Evolutionary conservation across 345 rosid species (phyloP), one percentile per base, ranked within the genome.

Genomic region (Pugionium dolabratum): DNA sequence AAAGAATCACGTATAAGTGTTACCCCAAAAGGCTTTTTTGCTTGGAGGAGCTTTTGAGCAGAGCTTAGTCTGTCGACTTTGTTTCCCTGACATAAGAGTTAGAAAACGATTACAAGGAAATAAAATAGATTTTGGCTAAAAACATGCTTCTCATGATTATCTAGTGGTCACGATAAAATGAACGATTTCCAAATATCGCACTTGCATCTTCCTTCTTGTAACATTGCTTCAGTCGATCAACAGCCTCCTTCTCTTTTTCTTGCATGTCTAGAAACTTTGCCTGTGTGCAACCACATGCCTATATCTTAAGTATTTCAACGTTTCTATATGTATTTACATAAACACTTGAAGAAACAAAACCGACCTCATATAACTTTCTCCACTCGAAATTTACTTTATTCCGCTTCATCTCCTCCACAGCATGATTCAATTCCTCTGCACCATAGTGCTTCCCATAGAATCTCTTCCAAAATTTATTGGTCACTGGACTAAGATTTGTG

Each of bases 21-120:
- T 76, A 84, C 91, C 88, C 76, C 88, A 79, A 28, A 70, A 86
- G 65, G 84, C 71, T 83, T 93, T 84, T 81, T 85, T 91, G 66
- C 51, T 73, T 31, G 92, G 79, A 72, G 96, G 99, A 74, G 85
- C 82, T 89, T 90, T 94, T 4, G 84, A 18, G 78, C 97, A 88
- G 49, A 88, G 66, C 54, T 71, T 90, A 59, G 87, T 80, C 70
- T 85, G 88, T 67, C 96, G 86, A 70, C 92, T 88, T 80, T 76
- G 92, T 80, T 83, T 94, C 48, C 78, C 98, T 90, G 64, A 52
- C 68, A 53, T 66, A 46, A 46, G 1, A 2, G 0, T 41, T 3
- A 37, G 31, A 57, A 76, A 39, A 74, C 55, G 51, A 64, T 55
- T 58, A 59, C 31, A 46, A 54, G 29, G 57, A 42, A 10, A 46